phyloP scores from a whole-genome alignment of 179 eudicot species.

The Sideroxylon spinosum region DNA sequence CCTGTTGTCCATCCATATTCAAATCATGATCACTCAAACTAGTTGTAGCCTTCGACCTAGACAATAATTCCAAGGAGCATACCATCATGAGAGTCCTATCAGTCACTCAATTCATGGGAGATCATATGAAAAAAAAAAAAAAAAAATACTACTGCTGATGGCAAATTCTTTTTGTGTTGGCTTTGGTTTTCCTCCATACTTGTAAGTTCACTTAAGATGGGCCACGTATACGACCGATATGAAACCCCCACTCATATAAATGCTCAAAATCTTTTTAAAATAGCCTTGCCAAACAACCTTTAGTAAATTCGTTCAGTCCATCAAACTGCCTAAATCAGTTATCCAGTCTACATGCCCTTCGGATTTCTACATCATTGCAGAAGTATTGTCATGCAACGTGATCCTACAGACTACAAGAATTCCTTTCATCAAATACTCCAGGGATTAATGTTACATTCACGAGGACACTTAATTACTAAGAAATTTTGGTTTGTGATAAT shows the following conservation, averaged over 20 bases:
- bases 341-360: background rate
- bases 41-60: background rate
- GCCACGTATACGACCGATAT: background rate
- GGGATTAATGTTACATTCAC: background rate
- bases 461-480: background rate
- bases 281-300: background rate
- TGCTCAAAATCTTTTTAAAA: background rate
- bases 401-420: background rate
- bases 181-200: background rate
- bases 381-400: background rate
- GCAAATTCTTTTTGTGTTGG: too few relatives aligned
- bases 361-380: background rate
- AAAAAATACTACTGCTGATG: too few relatives aligned
- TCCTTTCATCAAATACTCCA: background rate
- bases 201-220: background rate
- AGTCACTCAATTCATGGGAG: too few relatives aligned
- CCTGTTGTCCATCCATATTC: background rate
- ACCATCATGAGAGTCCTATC: too few relatives aligned
- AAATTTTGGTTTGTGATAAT: background rate
- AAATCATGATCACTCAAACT: background rate
- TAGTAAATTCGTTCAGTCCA: background rate
- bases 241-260: background rate
- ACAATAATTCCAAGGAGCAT: too few relatives aligned
- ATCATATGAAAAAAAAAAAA: too few relatives aligned
- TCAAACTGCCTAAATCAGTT: background rate